phyloP scores from a whole-genome alignment of 768 basidiomycete genomes.

The Crepidotus variabilis region DNA sequence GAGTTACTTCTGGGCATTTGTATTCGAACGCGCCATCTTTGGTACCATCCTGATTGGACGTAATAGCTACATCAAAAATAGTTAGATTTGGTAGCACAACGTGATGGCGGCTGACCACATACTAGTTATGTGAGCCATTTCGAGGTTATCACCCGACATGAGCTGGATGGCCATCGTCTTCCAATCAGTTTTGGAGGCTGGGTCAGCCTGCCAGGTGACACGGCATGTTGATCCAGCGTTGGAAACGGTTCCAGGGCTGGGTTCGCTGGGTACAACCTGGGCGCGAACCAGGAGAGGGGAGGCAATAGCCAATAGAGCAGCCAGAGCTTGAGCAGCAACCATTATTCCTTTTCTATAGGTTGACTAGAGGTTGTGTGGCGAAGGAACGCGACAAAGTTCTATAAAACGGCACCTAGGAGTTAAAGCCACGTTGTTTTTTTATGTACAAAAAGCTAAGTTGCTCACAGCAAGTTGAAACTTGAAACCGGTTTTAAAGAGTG shows the following conservation, averaged over 20 bases:
- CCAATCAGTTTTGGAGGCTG: constrained; percentile 52
- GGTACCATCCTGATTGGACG: constrained; percentile 62
- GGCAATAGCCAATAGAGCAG: constrained; percentile 33
- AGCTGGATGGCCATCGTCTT: constrained; percentile 70
- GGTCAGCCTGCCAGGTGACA: constrained; percentile 58
- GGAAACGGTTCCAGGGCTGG: constrained; percentile 56
- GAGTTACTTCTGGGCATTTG: constrained; percentile 64
- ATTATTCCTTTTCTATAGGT: constrained; percentile 19
- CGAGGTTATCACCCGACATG: constrained; percentile 73
- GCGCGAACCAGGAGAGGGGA: constrained; percentile 43
- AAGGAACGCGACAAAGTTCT: background rate
- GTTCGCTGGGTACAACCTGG: constrained; percentile 54
- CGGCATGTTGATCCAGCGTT: constrained; percentile 53
- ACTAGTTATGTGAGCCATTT: constrained; percentile 70
- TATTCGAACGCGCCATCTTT: constrained; percentile 44
- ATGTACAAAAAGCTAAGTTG: background rate
- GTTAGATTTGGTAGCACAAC: background rate
- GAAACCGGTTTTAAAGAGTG: background rate
- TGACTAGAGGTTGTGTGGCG: background rate
- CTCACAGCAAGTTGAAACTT: background rate
- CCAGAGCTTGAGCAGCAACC: constrained; percentile 34
- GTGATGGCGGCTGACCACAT: constrained; percentile 19
- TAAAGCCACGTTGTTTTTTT: background rate
- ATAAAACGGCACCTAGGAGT: background rate
- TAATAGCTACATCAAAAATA: constrained; percentile 47